phyloP scores from a whole-genome alignment of 441 rosid genomes.

The Erodium chrysanthum region DNA sequence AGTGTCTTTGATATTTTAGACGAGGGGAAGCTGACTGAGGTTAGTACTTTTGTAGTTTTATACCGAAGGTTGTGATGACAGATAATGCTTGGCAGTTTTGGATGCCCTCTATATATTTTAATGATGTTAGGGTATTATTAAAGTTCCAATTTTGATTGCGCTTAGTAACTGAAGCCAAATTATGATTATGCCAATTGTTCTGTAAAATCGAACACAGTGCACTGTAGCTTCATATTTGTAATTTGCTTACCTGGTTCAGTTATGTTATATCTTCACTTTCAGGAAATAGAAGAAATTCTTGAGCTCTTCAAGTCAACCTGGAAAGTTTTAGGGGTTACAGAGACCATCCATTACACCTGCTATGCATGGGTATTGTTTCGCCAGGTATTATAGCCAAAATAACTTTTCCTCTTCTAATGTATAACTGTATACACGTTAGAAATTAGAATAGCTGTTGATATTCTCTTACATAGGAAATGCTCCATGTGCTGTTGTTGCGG shows the following conservation, averaged over 20 bases:
- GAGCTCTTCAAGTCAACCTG: conserved; percentile 94
- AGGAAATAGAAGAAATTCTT: conserved; percentile 98
- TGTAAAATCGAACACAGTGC: conserved; percentile 1
- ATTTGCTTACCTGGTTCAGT: conserved; percentile 17
- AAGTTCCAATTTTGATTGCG: not conserved
- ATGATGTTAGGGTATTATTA: not conserved
- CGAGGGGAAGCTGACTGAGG: conserved; percentile 95
- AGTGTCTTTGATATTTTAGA: conserved; percentile 89
- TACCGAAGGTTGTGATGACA: conserved; percentile 12
- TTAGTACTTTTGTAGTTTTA: conserved; percentile 26
- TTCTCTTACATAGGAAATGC: conserved; percentile 4
- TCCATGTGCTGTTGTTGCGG: not conserved
- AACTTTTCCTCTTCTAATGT: not conserved
- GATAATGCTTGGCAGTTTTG: not conserved
- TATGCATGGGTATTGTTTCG: conserved; percentile 86
- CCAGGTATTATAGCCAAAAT: conserved; percentile 49
- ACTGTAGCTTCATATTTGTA: conserved; percentile 9
- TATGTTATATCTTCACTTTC: conserved; percentile 18
- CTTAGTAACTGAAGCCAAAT: conserved; percentile 8
- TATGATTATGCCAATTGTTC: conserved; percentile 8
- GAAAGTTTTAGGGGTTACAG: conserved; percentile 93
- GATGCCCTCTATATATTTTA: not conserved
- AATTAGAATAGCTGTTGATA: not conserved
- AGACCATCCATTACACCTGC: conserved; percentile 91
- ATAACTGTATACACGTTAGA: not conserved